Base-by-base conservation (phyloP, 495 filamentous ascomycete genomes). In the Xylaria scruposa region DNA sequence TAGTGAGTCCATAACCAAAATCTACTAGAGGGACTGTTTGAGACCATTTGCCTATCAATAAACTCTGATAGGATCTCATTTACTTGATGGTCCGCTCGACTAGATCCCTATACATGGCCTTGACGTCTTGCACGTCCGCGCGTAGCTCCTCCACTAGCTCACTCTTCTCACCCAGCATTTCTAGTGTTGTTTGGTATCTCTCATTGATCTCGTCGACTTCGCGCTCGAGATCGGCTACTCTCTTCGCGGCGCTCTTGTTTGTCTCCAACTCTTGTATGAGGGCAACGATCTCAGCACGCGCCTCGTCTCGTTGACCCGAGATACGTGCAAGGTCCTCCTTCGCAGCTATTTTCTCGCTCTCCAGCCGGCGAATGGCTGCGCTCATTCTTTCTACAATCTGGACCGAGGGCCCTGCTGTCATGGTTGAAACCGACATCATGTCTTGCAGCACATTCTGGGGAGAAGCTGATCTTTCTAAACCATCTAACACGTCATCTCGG, bases 351-450 rank as follows among this genome's bases (percentile, higher is more conserved):
- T 95, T 95, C 76, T 98, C 97, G 71, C 91, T 93, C 78, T 98
- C 97, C 0, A 99, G 84, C 4, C 95, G 89, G 36, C 96, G 91
- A 29, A 99, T 93, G 1, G 94, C 92, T 46, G 95, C 93, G 73
- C 91, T 94, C 95, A 99, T 97, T 56, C 97, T 91, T 81, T 98
- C 96, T 6, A 99, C 94, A 0, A 99, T 87, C 80, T 98, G 96
- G 3, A 99, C 95, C 4, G 92, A 95, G 4, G 96, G 96, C 0
- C 96, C 96, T 0, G 96, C 93, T 7, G 90, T 94, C 24, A 92
- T 90, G 8, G 96, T 97, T 3, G 93, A 96, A 21, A 93, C 93
- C 17, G 93, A 96, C 40, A 97, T 88, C 78, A 98, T 91, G 74
- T 98, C 95, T 74, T 95, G 92, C 75, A 95, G 88, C 21, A 92